These are phyloP conservation scores for Grigorovia yakushimaensis DNA, from an alignment of 805 yeast species.

Conservation along the genomic window DNA sequence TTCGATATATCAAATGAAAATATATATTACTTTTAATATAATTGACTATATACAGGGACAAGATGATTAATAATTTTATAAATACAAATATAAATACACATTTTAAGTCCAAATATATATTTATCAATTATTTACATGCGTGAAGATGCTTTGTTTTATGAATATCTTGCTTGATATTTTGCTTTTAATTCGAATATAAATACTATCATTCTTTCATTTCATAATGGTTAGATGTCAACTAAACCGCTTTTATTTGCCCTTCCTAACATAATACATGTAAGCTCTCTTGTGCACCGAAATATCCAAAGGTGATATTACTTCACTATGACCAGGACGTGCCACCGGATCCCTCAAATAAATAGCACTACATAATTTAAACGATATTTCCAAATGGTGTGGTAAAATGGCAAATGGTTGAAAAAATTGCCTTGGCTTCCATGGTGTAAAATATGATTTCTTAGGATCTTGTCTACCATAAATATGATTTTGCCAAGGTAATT, in stretches of 20 bases:
- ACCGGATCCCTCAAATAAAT: slow-evolving; percentile 95
- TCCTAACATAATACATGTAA: slow-evolving; percentile 83
- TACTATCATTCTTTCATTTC: neutral
- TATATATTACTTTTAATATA: too few relatives aligned
- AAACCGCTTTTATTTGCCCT: slow-evolving; percentile 35
- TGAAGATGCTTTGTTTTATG: neutral
- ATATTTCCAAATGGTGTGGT: slow-evolving; percentile 86
- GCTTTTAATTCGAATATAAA: too few relatives aligned
- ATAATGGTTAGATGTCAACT: neutral
- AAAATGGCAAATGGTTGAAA: slow-evolving; percentile 84
- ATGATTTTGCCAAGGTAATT: slow-evolving; percentile 71
- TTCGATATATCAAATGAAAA: neutral
- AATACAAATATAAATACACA: neutral
- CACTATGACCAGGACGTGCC: slow-evolving; percentile 94
- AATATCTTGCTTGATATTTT: too few relatives aligned
- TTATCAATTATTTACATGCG: neutral
- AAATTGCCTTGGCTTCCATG: slow-evolving; percentile 93
- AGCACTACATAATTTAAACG: slow-evolving; percentile 89
- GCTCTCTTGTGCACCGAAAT: slow-evolving; percentile 83
- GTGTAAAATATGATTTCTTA: slow-evolving; percentile 79
- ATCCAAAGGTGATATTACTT: slow-evolving; percentile 85
- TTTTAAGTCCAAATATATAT: neutral
- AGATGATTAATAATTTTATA: too few relatives aligned
- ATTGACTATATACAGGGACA: too few relatives aligned
- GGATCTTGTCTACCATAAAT: slow-evolving; percentile 75